phyloP scores from a whole-genome alignment of 2,329 filamentous ascomycete species.

The Sarocladiaceae sp. region DNA sequence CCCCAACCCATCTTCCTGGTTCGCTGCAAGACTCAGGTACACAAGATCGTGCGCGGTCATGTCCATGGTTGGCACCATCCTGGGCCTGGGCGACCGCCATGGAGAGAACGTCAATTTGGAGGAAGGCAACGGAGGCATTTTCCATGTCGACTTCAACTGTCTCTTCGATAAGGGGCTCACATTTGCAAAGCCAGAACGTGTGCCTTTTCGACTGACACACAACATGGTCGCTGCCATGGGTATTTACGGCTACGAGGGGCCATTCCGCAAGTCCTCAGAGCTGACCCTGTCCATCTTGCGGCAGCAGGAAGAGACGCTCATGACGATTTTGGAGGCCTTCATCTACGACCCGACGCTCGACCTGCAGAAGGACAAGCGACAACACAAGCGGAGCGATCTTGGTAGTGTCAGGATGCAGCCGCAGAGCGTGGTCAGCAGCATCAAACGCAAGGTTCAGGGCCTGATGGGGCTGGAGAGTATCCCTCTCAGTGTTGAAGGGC shows the following conservation, averaged over 20 bases:
- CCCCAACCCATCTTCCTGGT: constrained; percentile 88
- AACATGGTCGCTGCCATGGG: constrained; percentile 99
- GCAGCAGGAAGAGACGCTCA: constrained; percentile 90
- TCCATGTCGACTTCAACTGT: constrained; percentile 99
- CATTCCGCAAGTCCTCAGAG: constrained; percentile 86
- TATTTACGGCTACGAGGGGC: constrained; percentile 86
- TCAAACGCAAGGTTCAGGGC: constrained; percentile 79
- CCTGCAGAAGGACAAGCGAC: constrained; percentile 63
- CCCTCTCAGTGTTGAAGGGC: constrained; percentile 88
- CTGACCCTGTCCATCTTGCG: constrained; percentile 77
- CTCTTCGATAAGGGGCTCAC: constrained; percentile 97
- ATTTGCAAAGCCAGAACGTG: constrained; percentile 88
- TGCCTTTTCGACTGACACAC: constrained; percentile 94
- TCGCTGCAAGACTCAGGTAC: constrained; percentile 80
- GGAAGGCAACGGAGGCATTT: constrained; percentile 85
- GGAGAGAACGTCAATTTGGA: constrained; percentile 96
- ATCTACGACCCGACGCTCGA: constrained; percentile 96
- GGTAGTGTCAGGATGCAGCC: constrained; percentile 48
- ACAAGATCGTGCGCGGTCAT: constrained; percentile 94
- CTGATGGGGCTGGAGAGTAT: constrained; percentile 82
- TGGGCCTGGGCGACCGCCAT: constrained; percentile 90
- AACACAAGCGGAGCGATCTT: constrained; percentile 29
- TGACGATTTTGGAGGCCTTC: constrained; percentile 96
- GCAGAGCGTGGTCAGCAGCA: constrained; percentile 78
- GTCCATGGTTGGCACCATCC: constrained; percentile 97